These are phyloP conservation scores for Paecilomyces fulvus DNA, from an alignment of 2,329 filamentous ascomycete genomes.

Conservation along the genomic window DNA sequence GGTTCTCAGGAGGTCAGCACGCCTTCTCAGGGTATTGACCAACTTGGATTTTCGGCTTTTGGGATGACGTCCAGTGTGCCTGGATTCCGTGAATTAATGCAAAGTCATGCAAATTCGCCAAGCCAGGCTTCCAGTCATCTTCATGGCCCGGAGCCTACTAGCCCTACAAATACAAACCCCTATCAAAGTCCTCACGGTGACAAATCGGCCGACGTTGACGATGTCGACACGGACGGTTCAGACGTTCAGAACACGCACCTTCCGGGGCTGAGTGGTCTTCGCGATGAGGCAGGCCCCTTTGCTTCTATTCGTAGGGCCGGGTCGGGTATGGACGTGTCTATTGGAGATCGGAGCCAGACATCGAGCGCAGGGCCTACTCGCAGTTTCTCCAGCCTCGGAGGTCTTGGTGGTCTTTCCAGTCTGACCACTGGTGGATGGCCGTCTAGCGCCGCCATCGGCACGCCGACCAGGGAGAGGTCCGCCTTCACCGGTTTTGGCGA, in stretches of 20 bases:
- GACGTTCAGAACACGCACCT: conserved; percentile 44
- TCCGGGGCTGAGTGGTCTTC: conserved; percentile 46
- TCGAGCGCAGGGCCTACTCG: conserved; percentile 73
- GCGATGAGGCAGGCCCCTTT: conserved; percentile 46
- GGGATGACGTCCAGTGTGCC: conserved; percentile 51
- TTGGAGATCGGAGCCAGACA: conserved; percentile 84
- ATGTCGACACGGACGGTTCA: conserved; percentile 49
- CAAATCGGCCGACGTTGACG: conserved; percentile 51
- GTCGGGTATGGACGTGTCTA: conserved; percentile 47
- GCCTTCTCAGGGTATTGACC: conserved; percentile 41
- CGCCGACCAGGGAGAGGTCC: conserved; percentile 53
- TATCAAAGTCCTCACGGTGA: conserved; percentile 85
- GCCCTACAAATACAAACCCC: conserved; percentile 91
- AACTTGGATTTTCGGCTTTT: conserved; percentile 52
- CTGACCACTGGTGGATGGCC: conserved; percentile 43
- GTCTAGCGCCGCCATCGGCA: conserved; percentile 64
- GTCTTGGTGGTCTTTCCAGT: conserved; percentile 44
- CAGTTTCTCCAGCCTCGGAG: conserved; percentile 55
- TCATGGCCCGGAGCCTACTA: conserved; percentile 60
- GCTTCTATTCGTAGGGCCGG: conserved; percentile 47
- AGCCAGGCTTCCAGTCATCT: conserved; percentile 46
- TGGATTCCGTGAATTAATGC: conserved; percentile 49
- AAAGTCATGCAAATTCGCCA: conserved; percentile 49
- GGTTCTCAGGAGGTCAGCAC: conserved; percentile 64
- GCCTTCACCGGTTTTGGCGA: conserved; percentile 47